These are phyloP conservation scores for Paramecium sonneborni DNA, from an alignment of 73 alveolate species.

Conservation along the genomic window DNA sequence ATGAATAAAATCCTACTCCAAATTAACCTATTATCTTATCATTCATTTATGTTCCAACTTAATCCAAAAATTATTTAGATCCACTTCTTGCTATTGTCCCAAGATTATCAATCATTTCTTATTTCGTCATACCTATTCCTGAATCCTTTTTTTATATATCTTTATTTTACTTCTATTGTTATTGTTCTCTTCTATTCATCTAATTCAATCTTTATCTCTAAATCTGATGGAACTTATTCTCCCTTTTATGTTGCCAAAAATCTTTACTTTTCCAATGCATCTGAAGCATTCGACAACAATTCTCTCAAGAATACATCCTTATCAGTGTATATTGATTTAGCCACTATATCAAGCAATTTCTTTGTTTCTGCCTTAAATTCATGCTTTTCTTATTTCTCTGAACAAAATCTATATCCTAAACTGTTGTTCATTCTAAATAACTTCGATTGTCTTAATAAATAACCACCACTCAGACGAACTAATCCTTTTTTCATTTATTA, in stretches of 20 bases:
- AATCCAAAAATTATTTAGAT: constrained; percentile 69
- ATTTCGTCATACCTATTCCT: constrained; percentile 83
- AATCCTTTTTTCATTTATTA: not conserved
- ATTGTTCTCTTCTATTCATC: constrained; percentile 72
- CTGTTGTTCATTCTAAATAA: not conserved
- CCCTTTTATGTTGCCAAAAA: constrained; percentile 58
- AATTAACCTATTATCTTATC: constrained; percentile 83
- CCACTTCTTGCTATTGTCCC: constrained; percentile 88
- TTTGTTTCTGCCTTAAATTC: constrained; percentile 83
- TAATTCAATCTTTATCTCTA: constrained; percentile 70
- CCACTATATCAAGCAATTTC: constrained; percentile 81
- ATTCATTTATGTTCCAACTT: constrained; percentile 66
- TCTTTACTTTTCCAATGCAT: constrained; percentile 86
- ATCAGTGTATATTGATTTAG: constrained; percentile 83
- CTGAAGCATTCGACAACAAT: constrained; percentile 81
- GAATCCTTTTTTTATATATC: constrained; percentile 56
- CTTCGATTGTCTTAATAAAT: not conserved
- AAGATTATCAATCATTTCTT: constrained; percentile 76
- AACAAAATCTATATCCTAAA: not conserved
- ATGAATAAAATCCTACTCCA: constrained; percentile 86
- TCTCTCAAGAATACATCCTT: constrained; percentile 85
- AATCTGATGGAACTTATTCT: constrained; percentile 56
- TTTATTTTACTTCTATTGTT: constrained; percentile 49
- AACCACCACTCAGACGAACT: not conserved
- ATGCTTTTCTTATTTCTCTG: not conserved